Conservation (phyloP, 257 asterid species). For the Verbena officinalis region DNA sequence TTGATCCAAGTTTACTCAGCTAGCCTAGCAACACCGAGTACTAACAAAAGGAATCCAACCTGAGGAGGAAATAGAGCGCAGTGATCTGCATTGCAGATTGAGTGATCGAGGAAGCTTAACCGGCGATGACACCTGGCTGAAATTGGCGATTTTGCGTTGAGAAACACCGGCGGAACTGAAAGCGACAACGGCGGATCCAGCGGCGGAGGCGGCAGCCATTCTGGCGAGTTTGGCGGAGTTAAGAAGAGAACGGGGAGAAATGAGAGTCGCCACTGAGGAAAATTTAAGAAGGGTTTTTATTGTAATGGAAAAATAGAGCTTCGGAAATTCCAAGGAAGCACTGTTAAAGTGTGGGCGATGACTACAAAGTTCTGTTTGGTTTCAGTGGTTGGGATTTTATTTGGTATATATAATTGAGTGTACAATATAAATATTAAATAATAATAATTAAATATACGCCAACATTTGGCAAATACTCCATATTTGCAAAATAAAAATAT, state of each 20-base stretch:
- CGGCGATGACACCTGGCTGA: conserved; percentile 35
- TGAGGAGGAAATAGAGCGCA: conserved; percentile 47
- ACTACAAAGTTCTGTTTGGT: conserved; percentile 18
- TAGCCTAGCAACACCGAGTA: background rate
- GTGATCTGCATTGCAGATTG: conserved; percentile 52
- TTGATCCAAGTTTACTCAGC: background rate
- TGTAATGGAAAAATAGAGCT: background rate
- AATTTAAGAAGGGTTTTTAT: conserved; percentile 2
- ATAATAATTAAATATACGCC: too few species aligned
- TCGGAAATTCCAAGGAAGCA: conserved; percentile 28
- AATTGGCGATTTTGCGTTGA: conserved; percentile 39
- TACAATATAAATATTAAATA: too few species aligned
- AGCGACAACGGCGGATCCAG: conserved; percentile 55
- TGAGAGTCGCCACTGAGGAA: conserved; percentile 38
- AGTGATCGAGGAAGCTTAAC: conserved; percentile 37
- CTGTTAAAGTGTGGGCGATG: conserved; percentile 26
- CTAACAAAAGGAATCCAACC: conserved; percentile 12
- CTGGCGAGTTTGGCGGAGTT: conserved; percentile 9
- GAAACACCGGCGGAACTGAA: conserved; percentile 40
- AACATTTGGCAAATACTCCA: too few species aligned
- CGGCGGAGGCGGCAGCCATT: conserved; percentile 55
- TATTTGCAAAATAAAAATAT: too few species aligned
- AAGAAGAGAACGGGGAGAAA: conserved; percentile 31
- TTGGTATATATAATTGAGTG: too few species aligned
- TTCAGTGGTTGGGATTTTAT: conserved; percentile 27